Evolutionary conservation across 768 basidiomycete species (phyloP), one percentile per base, ranked within the genome.

Genomic region (Mycena haematopus): DNA sequence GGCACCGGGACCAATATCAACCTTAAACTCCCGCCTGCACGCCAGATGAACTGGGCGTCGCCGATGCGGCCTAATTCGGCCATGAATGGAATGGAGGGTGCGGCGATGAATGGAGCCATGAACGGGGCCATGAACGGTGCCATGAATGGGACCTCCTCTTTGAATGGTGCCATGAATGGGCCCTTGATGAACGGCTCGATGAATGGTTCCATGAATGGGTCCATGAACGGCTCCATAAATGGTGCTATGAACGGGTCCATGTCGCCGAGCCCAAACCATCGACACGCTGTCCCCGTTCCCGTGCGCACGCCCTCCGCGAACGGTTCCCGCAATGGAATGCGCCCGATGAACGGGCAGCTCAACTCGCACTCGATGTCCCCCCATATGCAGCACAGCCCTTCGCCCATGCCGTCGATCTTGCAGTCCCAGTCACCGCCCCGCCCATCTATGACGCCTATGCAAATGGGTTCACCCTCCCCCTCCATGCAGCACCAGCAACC

Each of bases 251-350:
- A 79, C 54, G 77, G 77, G 2, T 67, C 77, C 1, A 73, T 73
- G 62, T 72, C 70, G 29, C 73, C 75, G 6, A 82, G 75, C 65
- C 82, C 80, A n/a, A 75, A 63, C 51, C 65, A 73, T 27, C 67
- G 70, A 17, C 77, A 82, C 60, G 67, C 77, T n/a, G 69, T 74
- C 11, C 78, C 76, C 38, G 74, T 76, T 3, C 81, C 80, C 24
- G 68, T 68, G 19, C 81, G 86, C 24, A 80, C 82, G 13, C 83
- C 86, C 3, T 88, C 87, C 0, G 80, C 83, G 21, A 86, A 85
- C 67, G 86, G 87, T 6, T 79, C 78, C n/a, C 82, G 84, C 46
- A 76, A 77, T 24, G 76, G 74, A 14, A 72, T 74, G 70, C 76
- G 82, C 51, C 57, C 58, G 50, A 68, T 78, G 13, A 79, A 79